Conservation (phyloP, 345 rosid species). For the Erysimum cheiranthoides region DNA sequence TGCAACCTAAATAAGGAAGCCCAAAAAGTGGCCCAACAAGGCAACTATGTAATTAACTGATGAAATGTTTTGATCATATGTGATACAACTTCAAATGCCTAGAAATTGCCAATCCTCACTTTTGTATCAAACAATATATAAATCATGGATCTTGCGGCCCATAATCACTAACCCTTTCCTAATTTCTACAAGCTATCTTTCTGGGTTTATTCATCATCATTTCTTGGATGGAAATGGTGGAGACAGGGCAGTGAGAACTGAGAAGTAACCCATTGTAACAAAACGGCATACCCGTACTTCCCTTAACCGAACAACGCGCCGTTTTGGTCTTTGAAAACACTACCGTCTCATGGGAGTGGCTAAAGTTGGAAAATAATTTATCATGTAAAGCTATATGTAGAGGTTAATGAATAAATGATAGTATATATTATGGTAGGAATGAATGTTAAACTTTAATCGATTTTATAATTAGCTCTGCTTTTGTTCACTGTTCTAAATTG, state of each 20-base stretch:
- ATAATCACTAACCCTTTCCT: neutral
- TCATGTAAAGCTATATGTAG: no score
- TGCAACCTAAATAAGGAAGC: neutral
- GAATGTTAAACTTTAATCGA: neutral
- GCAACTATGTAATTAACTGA: neutral
- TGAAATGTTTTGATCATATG: neutral
- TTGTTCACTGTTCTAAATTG: neutral
- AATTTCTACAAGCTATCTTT: neutral
- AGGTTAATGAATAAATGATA: neutral
- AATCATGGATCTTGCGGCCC: neutral
- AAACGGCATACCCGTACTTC: neutral
- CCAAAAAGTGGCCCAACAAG: slow-evolving; percentile 10
- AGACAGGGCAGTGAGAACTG: neutral
- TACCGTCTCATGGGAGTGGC: neutral
- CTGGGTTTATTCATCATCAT: slow-evolving; percentile 6
- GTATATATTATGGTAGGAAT: neutral
- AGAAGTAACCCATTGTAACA: neutral
- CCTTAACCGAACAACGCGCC: neutral
- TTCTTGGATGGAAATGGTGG: neutral
- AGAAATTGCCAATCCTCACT: neutral
- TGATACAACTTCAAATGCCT: neutral
- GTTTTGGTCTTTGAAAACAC: neutral
- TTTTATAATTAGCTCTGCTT: neutral
- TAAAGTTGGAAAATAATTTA: neutral
- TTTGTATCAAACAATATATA: neutral